Evolutionary conservation across 768 basidiomycete genomes (phyloP).

Genomic region (Pleurotus giganteus): DNA sequence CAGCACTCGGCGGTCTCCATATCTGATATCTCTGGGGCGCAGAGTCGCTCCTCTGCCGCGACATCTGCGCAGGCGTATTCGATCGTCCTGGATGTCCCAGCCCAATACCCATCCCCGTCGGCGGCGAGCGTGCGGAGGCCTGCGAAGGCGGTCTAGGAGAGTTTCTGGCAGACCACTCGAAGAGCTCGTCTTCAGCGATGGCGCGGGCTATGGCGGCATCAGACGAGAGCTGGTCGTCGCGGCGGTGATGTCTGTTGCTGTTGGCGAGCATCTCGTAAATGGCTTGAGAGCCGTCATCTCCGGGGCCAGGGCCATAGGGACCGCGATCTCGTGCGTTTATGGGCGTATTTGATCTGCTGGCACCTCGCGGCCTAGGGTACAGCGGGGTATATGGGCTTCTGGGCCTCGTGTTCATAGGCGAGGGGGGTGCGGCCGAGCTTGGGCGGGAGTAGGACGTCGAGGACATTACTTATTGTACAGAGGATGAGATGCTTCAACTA

Average conservation of each 20-base stretch:
- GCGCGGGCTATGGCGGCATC: conserved; percentile 7
- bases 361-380: conserved; percentile 10
- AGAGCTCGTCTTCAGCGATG: conserved; percentile 7
- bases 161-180: conserved; percentile 7
- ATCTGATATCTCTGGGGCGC: conserved; percentile 9
- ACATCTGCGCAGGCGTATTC: conserved; percentile 6
- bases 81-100: conserved; percentile 2
- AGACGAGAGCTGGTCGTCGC: not conserved
- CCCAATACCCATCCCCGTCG: not conserved
- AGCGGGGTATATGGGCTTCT: conserved; percentile 11
- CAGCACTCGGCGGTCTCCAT: conserved; percentile 7
- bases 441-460: conserved; percentile 5
- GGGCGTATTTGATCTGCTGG: conserved; percentile 8
- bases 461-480: not conserved
- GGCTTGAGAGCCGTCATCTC: conserved; percentile 9
- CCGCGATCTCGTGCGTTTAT: conserved; percentile 9
- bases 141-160: conserved; percentile 9
- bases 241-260: not conserved
- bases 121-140: not conserved
- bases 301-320: conserved; percentile 7
- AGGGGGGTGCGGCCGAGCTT: conserved; percentile 6
- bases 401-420: conserved; percentile 8
- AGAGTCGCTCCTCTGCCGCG: conserved; percentile 7
- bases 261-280: conserved; percentile 9
- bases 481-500: not conserved